Evolutionary conservation across 768 basidiomycete genomes (phyloP), one percentile per base, ranked within the genome.

Genomic region (Phylloporus rhodoxanthus): DNA sequence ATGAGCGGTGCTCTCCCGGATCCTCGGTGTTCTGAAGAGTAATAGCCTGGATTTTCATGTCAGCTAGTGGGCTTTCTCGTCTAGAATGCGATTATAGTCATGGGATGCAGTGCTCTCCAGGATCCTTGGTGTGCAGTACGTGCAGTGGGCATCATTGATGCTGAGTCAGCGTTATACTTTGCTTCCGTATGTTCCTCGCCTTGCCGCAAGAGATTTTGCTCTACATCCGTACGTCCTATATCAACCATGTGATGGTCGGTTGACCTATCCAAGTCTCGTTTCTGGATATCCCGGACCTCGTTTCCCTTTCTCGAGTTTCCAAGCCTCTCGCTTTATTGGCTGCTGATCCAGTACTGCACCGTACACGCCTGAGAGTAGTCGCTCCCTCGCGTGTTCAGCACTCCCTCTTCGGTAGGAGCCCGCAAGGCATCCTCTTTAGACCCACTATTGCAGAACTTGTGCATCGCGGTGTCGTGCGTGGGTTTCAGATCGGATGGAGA

Each of bases 251-350:
- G 7, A 25, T 15, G 0, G 15, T 39, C 46, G 19, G 11, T 19
- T 52, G 46, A 58, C 38, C 21, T 21, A 7, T 33, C 19, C 2
- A 49, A 87, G 85, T 85, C 39, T 80, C 82, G 1, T 88, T 78
- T 63, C 72, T 89, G 47, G 87, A 88, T 65, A 65, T 87, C 6
- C 86, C 87, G 0, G 87, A 89, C 60, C 75, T 87, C 40, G 76
- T 75, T 41, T 58, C 72, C 1, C 62, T 86, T 34, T 73, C 77
- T 8, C 74, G 70, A 47, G 70, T 75, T 23, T 75, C 70, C 45
- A 78, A 73, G 23, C 52, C 63, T 20, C 70, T 87, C 7, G 72
- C 74, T 8, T 60, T 59, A 7, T 70, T 87, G 45, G 76, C 82
- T 10, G 63, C 72, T 7, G 85, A 88, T 62, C 83, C 80, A 0